Evolutionary conservation across 148 eudicot genomes (phyloP), one percentile per base, ranked within the genome.

Genomic region (Rhododendron vialii): DNA sequence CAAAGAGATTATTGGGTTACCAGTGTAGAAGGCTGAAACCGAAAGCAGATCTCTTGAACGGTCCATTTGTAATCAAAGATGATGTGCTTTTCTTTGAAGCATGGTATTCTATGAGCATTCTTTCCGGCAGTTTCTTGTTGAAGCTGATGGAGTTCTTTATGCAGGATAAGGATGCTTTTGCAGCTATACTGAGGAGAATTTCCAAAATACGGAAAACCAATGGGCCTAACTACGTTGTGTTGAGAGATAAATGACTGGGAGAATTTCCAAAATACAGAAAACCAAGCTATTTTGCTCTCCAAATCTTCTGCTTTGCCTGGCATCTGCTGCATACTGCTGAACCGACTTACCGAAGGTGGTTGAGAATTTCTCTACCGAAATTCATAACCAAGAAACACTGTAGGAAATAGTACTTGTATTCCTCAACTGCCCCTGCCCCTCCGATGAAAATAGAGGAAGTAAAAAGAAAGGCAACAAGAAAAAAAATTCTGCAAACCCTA

Each of bases 151-250:
- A 28, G 4, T 55, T 76, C 17, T 22, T 41, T 78, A 26, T 86
- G 92, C 93, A 96, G 99, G 99, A 96, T 89, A 96, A 96, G 92
- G 91, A 89, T 85, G 99, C 98, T 45, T 96, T 96, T 88, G 98
- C 99, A 2, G 97, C 90, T 13, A 92, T 94, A 55, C 77, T 96
- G 86, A 94, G 94, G 90, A 92, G 94, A 91, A 96, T 96, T 51
- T 95, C 99, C 47, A 96, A 90, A 86, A 95, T 96, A 84, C 96
- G 92, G 89, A 96, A 95, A 91, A 93, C 90, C 7, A 93, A 92
- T 74, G 98, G 94, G 55, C 86, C 89, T 51, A 93, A 80, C 82
- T 95, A 87, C 82, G 96, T 95, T 3, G 97, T 96, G 48, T 86
- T 95, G 87, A 92, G 96, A 86, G 92, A 89, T 48, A 90, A 84